phyloP scores from a whole-genome alignment of 169 alveolate species.

The Eimeria tenella region DNA sequence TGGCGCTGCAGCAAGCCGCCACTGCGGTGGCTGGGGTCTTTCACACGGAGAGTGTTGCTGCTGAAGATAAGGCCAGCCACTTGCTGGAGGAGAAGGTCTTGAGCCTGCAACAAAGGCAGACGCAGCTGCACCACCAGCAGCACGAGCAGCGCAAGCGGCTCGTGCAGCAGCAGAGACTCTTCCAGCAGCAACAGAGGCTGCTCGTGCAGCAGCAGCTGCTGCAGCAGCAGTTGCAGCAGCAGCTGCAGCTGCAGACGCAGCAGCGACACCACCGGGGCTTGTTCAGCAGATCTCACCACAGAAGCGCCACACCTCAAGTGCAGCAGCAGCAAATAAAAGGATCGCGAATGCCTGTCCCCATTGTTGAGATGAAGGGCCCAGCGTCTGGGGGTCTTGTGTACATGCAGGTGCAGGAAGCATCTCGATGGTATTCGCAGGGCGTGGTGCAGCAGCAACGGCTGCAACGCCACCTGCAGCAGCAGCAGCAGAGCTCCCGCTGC shows the following conservation, averaged over 20 bases:
- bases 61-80: neutral
- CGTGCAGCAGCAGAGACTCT: conserved; percentile 17
- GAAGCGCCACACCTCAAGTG: conserved; percentile 52
- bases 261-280: neutral
- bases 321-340: conserved; percentile 19
- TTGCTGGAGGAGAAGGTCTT: neutral
- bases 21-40: neutral
- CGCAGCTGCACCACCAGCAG: conserved; percentile 32
- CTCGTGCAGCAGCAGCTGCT: conserved; percentile 50
- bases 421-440: conserved; percentile 22
- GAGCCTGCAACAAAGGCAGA: neutral
- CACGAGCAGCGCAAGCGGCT: neutral
- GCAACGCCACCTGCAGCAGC: neutral
- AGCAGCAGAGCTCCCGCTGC: conserved; percentile 5
- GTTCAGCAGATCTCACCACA: conserved; percentile 17
- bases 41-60: neutral
- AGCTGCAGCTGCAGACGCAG: neutral
- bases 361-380: neutral
- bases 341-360: neutral
- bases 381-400: neutral
- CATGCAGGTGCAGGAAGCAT: conserved; percentile 48
- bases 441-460: conserved; percentile 29
- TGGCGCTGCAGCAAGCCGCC: neutral
- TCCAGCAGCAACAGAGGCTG: conserved; percentile 49
- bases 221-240: conserved; percentile 30